Conservation (phyloP, 352 stramenopile genomes). For the Phytophthora podocarpi region DNA sequence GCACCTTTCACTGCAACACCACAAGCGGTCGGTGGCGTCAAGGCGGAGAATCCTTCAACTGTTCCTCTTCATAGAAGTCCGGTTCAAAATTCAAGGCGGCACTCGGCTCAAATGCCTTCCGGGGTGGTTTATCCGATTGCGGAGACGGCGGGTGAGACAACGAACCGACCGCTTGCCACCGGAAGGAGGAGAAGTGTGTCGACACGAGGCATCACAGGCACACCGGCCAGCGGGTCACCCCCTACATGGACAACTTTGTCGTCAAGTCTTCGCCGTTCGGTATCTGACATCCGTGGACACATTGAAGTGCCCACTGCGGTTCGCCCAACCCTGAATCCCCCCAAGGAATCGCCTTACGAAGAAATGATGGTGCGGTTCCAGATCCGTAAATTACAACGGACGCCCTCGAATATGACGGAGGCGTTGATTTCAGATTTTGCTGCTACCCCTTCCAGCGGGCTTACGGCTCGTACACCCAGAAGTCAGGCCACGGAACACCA, state of each 20-base stretch:
- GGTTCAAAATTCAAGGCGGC: slow-evolving; percentile 2
- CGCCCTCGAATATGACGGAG: slow-evolving; percentile 20
- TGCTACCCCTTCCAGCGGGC: background rate
- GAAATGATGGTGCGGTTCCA: slow-evolving; percentile 65
- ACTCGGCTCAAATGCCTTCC: background rate
- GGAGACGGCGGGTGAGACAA: background rate
- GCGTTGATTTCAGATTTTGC: background rate
- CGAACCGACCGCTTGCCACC: background rate
- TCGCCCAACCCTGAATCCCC: too few relatives aligned
- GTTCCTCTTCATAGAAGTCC: background rate
- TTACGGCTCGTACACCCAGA: slow-evolving; percentile 14
- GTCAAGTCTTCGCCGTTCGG: slow-evolving; percentile 12
- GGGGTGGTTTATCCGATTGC: slow-evolving; percentile 12
- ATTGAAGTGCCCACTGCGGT: too few relatives aligned
- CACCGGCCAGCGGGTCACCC: background rate
- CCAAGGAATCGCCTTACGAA: slow-evolving; percentile 36
- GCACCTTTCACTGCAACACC: background rate
- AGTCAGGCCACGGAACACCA: background rate
- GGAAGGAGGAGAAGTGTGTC: slow-evolving; percentile 20
- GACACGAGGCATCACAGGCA: slow-evolving; percentile 14
- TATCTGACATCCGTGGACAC: slow-evolving; percentile 20
- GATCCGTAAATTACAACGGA: slow-evolving; percentile 39
- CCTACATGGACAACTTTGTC: slow-evolving; percentile 9
- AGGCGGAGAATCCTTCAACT: background rate
- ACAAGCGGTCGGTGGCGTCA: too few relatives aligned